Base-by-base conservation (phyloP, 2,329 filamentous ascomycete species). In the Colletotrichum agaves region DNA sequence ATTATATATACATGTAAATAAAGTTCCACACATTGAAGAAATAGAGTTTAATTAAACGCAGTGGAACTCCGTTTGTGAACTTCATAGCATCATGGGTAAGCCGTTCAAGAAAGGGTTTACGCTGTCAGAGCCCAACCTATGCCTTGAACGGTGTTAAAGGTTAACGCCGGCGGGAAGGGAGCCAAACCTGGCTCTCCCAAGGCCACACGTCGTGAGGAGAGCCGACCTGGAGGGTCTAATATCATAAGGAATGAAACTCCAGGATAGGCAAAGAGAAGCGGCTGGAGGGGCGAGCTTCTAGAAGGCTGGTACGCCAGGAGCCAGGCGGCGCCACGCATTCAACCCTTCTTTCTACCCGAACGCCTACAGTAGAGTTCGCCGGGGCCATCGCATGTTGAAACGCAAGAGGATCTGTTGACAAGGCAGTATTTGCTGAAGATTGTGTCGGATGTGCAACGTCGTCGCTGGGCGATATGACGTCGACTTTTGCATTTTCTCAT, bases 271-370 rank as follows among this genome's bases (percentile, higher is more conserved):
- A 7, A 35, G 11, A 17, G 43, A 27, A 27, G 41, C 31, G 27
- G 39, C 44, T 35, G 35, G 19, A 19, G 37, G 23, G 15, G 23
- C 47, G n/a, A 56, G 63, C 50, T 67, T 67, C 59, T 67, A 63
- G 63, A 67, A 67, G 59, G 35, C 23, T 33, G 41, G 15, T 46
- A 50, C 46, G 35, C 59, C 17, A 65, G 64, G 39, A 44, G 64
- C 59, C 50, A 21, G 49, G 44, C 31, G 12, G 60, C 35, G 65
- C 55, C 35, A 47, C 53, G 47, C 55, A 19, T 52, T 23, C 44
- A 59, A 47, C 33, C 37, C 43, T 23, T 21, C 44, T 27, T 7
- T 27, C 61, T 44, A 37, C 41, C 64, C 64, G 43, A 67, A 59
- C 43, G 27, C 46, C 39, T 19, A 58, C 21, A 19, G 56, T 17